Conservation (phyloP, 345 rosid species). For the Heritiera fomes region DNA sequence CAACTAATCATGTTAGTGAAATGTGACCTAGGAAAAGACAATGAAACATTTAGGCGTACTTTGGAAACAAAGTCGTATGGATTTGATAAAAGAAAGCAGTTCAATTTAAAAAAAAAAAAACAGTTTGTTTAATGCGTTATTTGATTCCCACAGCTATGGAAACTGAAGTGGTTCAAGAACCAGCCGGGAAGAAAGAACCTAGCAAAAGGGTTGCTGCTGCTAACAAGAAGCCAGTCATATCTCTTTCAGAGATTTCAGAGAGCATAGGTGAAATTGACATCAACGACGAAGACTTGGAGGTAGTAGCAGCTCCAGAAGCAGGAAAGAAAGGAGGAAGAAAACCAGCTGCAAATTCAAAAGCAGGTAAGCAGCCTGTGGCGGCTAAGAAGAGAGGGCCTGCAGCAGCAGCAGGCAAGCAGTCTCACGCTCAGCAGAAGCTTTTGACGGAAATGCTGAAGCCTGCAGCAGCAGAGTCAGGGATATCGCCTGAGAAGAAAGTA, state of each 20-base stretch:
- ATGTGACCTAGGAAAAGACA: no score
- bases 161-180: constrained; percentile 38
- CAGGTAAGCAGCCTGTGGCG: constrained; percentile 59
- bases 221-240: constrained; percentile 29
- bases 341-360: constrained; percentile 35
- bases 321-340: constrained; percentile 37
- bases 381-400: constrained; percentile 62
- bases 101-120: not conserved
- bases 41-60: no score
- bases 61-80: not conserved
- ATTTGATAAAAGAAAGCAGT: not conserved
- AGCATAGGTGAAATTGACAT: constrained; percentile 31
- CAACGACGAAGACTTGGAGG: constrained; percentile 43
- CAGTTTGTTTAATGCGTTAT: not conserved
- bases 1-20: not conserved
- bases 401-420: constrained; percentile 45
- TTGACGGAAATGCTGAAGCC: constrained; percentile 62
- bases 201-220: constrained; percentile 37
- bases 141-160: constrained; percentile 42
- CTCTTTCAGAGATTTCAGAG: constrained; percentile 37
- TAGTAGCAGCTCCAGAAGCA: constrained; percentile 34
- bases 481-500: constrained; percentile 86
- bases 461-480: constrained; percentile 35
- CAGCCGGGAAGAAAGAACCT: constrained; percentile 41
- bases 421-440: constrained; percentile 52